Base-by-base conservation (phyloP, 2,329 filamentous ascomycete genomes). In the Sporothrix pallida region DNA sequence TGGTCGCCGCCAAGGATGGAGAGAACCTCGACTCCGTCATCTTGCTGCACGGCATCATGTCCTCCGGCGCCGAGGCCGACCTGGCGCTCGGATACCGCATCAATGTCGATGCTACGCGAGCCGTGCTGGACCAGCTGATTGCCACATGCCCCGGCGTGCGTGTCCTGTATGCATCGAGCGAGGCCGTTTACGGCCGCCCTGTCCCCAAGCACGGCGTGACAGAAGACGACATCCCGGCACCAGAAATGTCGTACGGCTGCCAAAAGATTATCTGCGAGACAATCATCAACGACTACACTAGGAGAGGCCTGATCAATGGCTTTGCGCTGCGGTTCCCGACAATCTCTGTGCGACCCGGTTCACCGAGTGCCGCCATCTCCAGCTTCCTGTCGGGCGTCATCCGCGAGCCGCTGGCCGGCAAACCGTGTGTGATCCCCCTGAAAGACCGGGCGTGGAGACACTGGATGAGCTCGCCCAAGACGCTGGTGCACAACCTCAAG, bases 21-120 rank as follows among this genome's bases (percentile, higher is more conserved):
- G 77, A 78, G 8, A 79, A 81, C 7, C 79, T 84, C 5, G 81
- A 84, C 68, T 82, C 82, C 23, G 83, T 83, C 68, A 87, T 86
- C 77, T 83, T 86, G 67, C 84, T 88, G 74, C 87, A 88, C 77
- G 87, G 87, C 65, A 87, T 88, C 80, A 88, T 88, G 87, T 88
- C 86, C 0, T 84, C 83, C 42, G 86, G 86, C 23, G 84, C 86
- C 23, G 87, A 88, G 79, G 84, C 84, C 58, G 86, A 87, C 78
- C 86, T 87, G 70, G 86, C 86, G 58, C 80, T 87, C 1, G 87
- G 76, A 42, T 70, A 71, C 46, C 71, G 60, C 44, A 86, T 87
- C 71, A 88, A 88, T 76, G 82, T 88, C 71, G 87, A 88, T 74
- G 85, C 84, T 10, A 86, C 86, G 1, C 81, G 86, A 46, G 80